Base-by-base conservation (phyloP, 257 asterid genomes). In the Fraxinus anomala region DNA sequence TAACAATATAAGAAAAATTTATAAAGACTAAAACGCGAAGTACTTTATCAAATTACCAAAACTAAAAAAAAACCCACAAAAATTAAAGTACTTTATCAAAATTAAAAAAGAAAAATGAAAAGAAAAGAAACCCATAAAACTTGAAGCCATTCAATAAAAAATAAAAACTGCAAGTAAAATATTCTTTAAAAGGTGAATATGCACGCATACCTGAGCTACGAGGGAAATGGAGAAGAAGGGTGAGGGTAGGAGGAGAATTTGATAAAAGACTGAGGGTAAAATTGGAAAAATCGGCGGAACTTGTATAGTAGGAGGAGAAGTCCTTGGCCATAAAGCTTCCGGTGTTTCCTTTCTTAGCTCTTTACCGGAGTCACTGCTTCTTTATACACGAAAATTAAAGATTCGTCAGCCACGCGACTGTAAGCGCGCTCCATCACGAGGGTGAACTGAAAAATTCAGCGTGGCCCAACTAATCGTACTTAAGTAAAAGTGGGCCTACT, bases 241-340 rank as follows among this genome's bases (percentile, higher is more conserved):
- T 33, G 83, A 40, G 68, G 44, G 30, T 11, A 24, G 31, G 80
- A 70, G 31, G 37, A 54, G 77, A 54, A 69, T 70, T 6, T 61
- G 77, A 44, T 54, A 74, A 71, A 72, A 40, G 75, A 6, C 40
- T 76, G 79, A 61, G 83, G 79, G 79, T n/a, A 73, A 56, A 63
- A 47, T 73, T 42, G 61, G 81, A 81, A 69, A 86, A 74, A 65
- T 23, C 79, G 79, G 77, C 71, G 63, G 70, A 75, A 70, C 79
- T 76, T 80, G 81, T 73, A 61, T 30, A 36, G 84, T 73, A 72
- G 90, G 56, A 74, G 81, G 36, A 51, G 75, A 84, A 89, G 82
- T 83, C 74, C 82, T 81, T 74, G 88, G 93, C 96, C 93, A 91
- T 89, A 89, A 83, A 85, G 90, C 87, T 87, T 77, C 90, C 56